Evolutionary conservation across 352 stramenopile species (phyloP), one percentile per base, ranked within the genome.

Genomic region (Pythium periplocum): DNA sequence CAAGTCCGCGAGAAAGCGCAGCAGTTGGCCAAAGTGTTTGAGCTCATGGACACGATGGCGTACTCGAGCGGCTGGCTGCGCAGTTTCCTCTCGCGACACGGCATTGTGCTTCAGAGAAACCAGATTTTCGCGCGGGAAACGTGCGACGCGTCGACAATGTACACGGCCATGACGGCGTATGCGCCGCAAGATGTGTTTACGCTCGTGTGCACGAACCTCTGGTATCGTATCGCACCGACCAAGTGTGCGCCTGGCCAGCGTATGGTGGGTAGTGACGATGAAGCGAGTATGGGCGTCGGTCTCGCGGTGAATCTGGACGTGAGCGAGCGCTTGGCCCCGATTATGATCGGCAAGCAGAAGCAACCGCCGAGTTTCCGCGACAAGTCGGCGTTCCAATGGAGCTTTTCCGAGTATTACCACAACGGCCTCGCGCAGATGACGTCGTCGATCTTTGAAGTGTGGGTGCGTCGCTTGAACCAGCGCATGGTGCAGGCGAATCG

Each of bases 1-100:
- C 57, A 62, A 66, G 63, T 67, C 30, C 55, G 55, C 42, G 55
- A 68, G 17, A 67, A 66, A 43, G 72, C 74, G 5, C 36, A 63
- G 17, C 57, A 62, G 31, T 34, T 83, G 39, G 70, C 70, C 4
- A 45, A 61, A 10, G 62, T 77, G 49, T 69, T 83, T 59, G 45
- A 73, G 44, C 59, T 80, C 43, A 42, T 54, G 31, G 55, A 64
- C 12, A 56, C 61, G 45, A 56, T 83, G 55, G 69, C 55, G 44
- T 87, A 83, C 63, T 87, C 77, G 17, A 84, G 76, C 42, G 74
- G 77, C 5, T 87, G 74, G 74, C 69, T 83, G 58, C 71, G 60
- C 37, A 77, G 74, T 57, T 84, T 86, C 54, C 68, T 83, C 59
- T 76, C 68, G 42, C 68, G 72, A 44, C 74, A 87, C 57, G 65